phyloP scores from a whole-genome alignment of 1,284 basidiomycete genomes.

The Cryptococcus sp. region DNA sequence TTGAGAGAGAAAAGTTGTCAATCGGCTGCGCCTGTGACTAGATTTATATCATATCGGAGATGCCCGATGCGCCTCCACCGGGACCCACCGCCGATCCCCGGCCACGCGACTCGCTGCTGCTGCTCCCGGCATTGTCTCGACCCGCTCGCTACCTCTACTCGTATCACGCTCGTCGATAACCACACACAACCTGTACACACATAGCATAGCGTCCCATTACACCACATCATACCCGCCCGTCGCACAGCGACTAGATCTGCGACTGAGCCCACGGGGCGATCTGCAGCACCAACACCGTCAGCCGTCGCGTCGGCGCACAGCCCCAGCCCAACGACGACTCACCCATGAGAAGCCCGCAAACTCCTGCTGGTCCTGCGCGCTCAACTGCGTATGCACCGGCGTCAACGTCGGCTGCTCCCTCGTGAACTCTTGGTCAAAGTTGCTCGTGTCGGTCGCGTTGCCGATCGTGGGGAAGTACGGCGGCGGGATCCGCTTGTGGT shows the following conservation, averaged over 20 bases:
- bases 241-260: slow-evolving; percentile 3
- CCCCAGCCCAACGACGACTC: not conserved
- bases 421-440: slow-evolving; percentile 97
- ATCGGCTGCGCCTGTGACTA: too few relatives aligned
- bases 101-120: too few relatives aligned
- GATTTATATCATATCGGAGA: too few relatives aligned
- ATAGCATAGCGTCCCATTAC: too few relatives aligned
- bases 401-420: slow-evolving; percentile 95
- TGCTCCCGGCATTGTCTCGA: too few relatives aligned
- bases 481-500: slow-evolving; percentile 93
- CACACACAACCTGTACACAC: not conserved
- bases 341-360: slow-evolving; percentile 91
- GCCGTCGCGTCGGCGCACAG: not conserved
- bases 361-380: slow-evolving; percentile 87
- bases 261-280: slow-evolving; percentile 37
- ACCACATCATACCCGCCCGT: too few relatives aligned
- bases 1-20: too few relatives aligned
- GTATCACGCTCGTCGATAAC: too few relatives aligned
- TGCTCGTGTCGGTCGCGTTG: slow-evolving; percentile 53
- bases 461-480: slow-evolving; percentile 97
- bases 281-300: slow-evolving; percentile 10
- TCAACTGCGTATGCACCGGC: slow-evolving; percentile 92
- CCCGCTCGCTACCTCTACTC: too few relatives aligned
- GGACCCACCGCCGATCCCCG: too few relatives aligned
- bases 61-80: too few relatives aligned